A percentile compares a stretch with the other conserved stretches of the same genome.
These are phyloP conservation scores for Erodium maritimum DNA, from an alignment of 345 rosid genomes.

Conservation along the genomic window DNA sequence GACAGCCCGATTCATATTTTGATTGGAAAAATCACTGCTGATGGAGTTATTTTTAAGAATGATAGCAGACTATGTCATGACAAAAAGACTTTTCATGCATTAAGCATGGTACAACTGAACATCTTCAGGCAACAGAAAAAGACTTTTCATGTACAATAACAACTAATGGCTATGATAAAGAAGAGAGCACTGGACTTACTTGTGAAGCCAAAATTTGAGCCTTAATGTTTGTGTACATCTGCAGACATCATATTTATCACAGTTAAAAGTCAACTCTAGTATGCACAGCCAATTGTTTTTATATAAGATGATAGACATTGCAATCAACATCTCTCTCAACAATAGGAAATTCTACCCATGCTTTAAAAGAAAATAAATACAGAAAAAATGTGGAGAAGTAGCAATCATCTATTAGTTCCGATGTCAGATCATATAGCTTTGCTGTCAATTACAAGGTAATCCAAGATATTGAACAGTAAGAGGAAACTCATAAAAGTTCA, in stretches of 20 bases:
- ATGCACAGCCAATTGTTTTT: background rate
- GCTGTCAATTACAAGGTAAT: no score
- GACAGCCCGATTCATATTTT: no score
- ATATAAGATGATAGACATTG: background rate
- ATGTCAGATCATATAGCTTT: no score
- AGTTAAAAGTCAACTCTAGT: background rate
- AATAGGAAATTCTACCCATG: background rate
- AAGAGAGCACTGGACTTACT: conserved; percentile 24
- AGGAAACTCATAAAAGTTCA: no score
- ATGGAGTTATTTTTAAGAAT: background rate
- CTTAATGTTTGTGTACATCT: conserved; percentile 78
- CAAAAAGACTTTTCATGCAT: background rate
- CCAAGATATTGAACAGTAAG: no score
- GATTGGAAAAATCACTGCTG: background rate
- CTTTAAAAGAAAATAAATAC: background rate
- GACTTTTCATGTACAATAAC: background rate
- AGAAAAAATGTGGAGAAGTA: no score
- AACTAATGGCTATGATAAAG: no score
- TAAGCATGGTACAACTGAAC: background rate
- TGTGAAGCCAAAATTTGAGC: conserved; percentile 85
- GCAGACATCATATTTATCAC: conserved; percentile 14
- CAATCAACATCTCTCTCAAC: background rate
- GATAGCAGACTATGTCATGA: background rate
- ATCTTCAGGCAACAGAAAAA: background rate
- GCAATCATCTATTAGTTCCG: no score